Evolutionary conservation across 371 early-diverging fungal species (phyloP).

Genomic region (Fennellomyces sp.): DNA sequence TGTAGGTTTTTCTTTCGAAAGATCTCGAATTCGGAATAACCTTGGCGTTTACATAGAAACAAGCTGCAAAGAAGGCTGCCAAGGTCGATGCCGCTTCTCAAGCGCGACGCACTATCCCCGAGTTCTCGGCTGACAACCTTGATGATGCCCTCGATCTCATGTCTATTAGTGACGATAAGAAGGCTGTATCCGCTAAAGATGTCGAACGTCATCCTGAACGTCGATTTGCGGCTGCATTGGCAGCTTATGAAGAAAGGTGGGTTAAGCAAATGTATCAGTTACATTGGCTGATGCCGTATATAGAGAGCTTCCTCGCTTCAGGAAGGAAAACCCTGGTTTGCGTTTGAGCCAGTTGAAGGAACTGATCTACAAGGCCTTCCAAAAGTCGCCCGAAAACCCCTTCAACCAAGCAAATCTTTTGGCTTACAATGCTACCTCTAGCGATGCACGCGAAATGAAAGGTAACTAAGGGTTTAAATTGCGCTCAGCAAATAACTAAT

Average conservation of each 20-base stretch:
- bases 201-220: constrained; percentile 87
- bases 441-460: constrained; percentile 52
- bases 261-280: background rate
- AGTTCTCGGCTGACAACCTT: constrained; percentile 73
- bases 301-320: constrained; percentile 56
- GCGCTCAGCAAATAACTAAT: background rate
- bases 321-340: constrained; percentile 74
- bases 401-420: constrained; percentile 78
- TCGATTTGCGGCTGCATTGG: constrained; percentile 80
- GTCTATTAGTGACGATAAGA: constrained; percentile 35
- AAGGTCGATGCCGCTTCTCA: constrained; percentile 50
- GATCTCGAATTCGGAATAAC: no score
- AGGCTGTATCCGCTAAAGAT: constrained; percentile 50
- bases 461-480: constrained; percentile 19
- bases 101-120: constrained; percentile 56
- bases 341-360: constrained; percentile 78
- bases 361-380: constrained; percentile 74
- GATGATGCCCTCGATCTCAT: constrained; percentile 82
- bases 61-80: constrained; percentile 55
- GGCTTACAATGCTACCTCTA: constrained; percentile 71
- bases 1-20: no score
- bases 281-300: background rate
- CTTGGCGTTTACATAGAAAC: constrained; percentile 35
- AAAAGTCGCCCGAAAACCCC: constrained; percentile 87
- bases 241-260: constrained; percentile 69